Evolutionary conservation across 176 grass and related monocot genomes (phyloP), one percentile per base, ranked within the genome.

Genomic region (Avena atlantica): DNA sequence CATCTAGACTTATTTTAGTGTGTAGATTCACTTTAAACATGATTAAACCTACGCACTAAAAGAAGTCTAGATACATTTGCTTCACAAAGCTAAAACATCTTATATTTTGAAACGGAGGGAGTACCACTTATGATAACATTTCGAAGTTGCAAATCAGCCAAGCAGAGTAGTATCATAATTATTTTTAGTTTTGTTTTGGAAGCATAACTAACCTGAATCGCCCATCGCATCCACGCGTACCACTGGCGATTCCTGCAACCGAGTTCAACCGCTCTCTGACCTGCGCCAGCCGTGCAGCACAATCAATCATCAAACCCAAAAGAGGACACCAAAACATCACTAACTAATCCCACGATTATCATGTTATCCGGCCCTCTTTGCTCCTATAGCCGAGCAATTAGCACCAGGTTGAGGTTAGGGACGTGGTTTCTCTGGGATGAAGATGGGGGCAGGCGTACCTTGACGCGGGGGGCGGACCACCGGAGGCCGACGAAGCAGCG

Each of bases 401-500:
- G 21, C 56, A 21, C 2, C 45, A 51, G 59, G 14, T 6, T 63
- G 56, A 61, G 27, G 59, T 45, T 40, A 24, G 78, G 55, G n/a
- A 15, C 4, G 62, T 6, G 24, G 55, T 19, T 66, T 44, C 57
- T 23, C 37, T 65, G 11, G 72, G 27, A 42, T 42, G 70, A 48
- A 29, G 74, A 44, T 20, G 42, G 8, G 5, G 24, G 10, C 1
- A 34, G 11, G 53, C 19, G 0, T 81, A 70, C 90, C 86, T 89
- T 72, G 10, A 70, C n/a, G 64, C 70, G 63, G 3, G 70, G 23
- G 31, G 64, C 37, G 29, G 82, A 80, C 44, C 81, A 91, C 29
- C 72, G 86, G 67, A 91, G 88, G 50, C 85, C 81, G 66, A 84
- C 29, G 57, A 93, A 88, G 50, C 20, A 70, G 83, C 25, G 63